phyloP scores from a whole-genome alignment of 2,329 filamentous ascomycete species.

The Hymenoscyphus scutula region DNA sequence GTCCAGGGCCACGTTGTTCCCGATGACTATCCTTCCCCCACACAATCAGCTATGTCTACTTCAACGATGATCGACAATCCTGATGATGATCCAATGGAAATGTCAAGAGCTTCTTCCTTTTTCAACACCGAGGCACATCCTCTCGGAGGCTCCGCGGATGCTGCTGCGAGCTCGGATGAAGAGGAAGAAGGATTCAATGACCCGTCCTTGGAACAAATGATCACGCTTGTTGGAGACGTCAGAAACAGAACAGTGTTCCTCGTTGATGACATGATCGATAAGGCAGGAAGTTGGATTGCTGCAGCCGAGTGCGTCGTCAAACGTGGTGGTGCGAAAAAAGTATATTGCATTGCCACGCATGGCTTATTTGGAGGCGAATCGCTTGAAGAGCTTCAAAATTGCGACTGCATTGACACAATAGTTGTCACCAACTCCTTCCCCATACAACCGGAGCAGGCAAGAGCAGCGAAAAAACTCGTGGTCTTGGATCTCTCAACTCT shows the following conservation, averaged over 20 bases:
- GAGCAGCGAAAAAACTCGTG: slow-evolving; percentile 75
- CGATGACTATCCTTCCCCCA: slow-evolving; percentile 83
- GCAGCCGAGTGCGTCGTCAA: slow-evolving; percentile 96
- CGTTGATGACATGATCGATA: slow-evolving; percentile 99
- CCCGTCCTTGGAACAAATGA: slow-evolving; percentile 83
- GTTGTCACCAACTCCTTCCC: slow-evolving; percentile 98
- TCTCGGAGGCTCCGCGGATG: slow-evolving; percentile 82
- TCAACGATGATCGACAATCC: slow-evolving; percentile 49
- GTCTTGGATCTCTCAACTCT: slow-evolving; percentile 86
- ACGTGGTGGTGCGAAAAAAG: slow-evolving; percentile 83
- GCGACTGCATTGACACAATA: slow-evolving; percentile 90
- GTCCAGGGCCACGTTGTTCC: slow-evolving; percentile 95
- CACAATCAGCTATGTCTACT: slow-evolving; percentile 65
- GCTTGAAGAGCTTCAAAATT: slow-evolving; percentile 84
- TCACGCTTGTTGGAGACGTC: slow-evolving; percentile 96
- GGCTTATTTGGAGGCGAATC: slow-evolving; percentile 90
- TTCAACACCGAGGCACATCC: slow-evolving; percentile 67
- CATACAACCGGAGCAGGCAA: slow-evolving; percentile 71
- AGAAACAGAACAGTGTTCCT: slow-evolving; percentile 86
- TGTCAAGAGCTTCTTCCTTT: slow-evolving; percentile 76
- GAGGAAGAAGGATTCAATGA: slow-evolving; percentile 88
- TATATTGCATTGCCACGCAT: slow-evolving; percentile 97
- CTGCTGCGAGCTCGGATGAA: slow-evolving; percentile 79
- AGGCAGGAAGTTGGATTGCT: slow-evolving; percentile 93
- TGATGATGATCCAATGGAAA: slow-evolving; percentile 78